A percentile compares a stretch with the other conserved stretches of the same genome.
phyloP scores from a whole-genome alignment of 805 yeast genomes.

The Barnettozyma californica region DNA sequence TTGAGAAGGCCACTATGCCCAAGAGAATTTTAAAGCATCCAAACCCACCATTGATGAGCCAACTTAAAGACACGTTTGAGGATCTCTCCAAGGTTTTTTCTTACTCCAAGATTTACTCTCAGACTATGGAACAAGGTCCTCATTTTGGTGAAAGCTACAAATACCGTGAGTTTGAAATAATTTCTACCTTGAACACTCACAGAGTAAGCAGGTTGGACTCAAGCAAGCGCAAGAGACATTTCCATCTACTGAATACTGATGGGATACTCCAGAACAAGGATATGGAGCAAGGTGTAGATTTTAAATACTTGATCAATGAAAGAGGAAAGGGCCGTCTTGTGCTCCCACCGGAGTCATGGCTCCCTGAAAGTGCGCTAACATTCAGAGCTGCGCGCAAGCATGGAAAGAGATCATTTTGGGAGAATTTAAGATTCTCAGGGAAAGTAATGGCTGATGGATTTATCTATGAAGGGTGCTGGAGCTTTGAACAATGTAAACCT shows the following conservation, averaged over 20 bases:
- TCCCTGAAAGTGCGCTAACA: neutral
- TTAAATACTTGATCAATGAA: neutral
- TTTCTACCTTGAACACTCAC: neutral
- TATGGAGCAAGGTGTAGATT: constrained; percentile 2
- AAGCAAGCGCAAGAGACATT: neutral
- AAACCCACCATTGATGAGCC: neutral
- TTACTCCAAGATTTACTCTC: neutral
- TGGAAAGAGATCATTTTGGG: neutral
- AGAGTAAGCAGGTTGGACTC: constrained; percentile 3
- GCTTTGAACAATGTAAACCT: constrained; percentile 6
- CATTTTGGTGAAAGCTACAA: neutral
- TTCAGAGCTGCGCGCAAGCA: neutral
- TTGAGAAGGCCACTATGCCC: neutral
- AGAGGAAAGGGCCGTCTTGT: neutral
- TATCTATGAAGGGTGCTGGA: constrained; percentile 3
- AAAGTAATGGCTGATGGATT: neutral
- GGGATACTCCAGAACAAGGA: constrained; percentile 5
- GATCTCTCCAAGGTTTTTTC: constrained; percentile 1
- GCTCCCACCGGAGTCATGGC: constrained; percentile 1
- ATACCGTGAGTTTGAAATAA: neutral
- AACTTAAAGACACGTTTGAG: neutral
- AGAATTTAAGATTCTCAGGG: neutral
- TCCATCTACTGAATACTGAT: constrained; percentile 1
- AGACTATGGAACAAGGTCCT: neutral
- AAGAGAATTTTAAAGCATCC: neutral